Percentiles rank a stretch among this genome's conserved stretches.
Conservation (phyloP, 2,329 filamentous ascomycete species). For the Arthroderma uncinatum region DNA sequence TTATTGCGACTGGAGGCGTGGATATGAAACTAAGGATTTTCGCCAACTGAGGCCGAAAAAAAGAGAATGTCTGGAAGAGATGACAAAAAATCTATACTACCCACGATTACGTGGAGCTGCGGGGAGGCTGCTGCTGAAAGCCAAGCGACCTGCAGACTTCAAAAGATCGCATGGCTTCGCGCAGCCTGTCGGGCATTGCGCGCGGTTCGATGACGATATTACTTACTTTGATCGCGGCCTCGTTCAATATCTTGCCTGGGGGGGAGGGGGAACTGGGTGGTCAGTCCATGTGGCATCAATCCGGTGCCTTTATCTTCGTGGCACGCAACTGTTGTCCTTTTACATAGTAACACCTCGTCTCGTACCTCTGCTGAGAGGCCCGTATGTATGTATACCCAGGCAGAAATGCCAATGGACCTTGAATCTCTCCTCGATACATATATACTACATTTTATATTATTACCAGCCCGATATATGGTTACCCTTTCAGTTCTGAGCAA, state of each 20-base stretch:
- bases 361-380: too few species aligned
- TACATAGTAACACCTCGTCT: not conserved
- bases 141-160: not conserved
- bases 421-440: not conserved
- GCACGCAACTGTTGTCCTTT: not conserved
- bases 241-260: not conserved
- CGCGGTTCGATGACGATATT: not conserved
- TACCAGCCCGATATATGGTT: not conserved
- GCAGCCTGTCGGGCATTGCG: not conserved
- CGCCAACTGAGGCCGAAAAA: conserved; percentile 33
- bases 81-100: not conserved
- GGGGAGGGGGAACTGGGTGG: not conserved
- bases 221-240: not conserved
- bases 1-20: conserved; percentile 79
- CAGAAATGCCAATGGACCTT: not conserved
- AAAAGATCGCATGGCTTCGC: not conserved
- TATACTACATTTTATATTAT: not conserved
- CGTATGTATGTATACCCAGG: not conserved
- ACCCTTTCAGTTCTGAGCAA: not conserved
- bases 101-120: not conserved
- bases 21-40: conserved; percentile 71
- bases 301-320: not conserved
- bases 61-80: not conserved
- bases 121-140: not conserved
- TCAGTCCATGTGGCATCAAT: not conserved